Base-by-base conservation (phyloP, 768 basidiomycete genomes). In the Mycena sanguinolenta region DNA sequence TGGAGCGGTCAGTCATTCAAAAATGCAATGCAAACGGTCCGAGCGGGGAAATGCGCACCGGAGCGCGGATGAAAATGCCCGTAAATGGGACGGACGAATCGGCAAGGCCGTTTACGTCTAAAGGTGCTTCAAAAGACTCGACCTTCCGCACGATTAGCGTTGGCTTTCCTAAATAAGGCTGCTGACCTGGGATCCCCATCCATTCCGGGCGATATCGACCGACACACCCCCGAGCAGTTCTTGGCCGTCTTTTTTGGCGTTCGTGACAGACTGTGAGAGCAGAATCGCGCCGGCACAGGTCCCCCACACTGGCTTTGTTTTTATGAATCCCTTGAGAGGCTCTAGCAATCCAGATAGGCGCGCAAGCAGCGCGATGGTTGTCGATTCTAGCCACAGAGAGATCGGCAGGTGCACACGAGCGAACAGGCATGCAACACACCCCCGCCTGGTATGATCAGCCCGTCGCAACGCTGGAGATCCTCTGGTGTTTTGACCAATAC, bases 261-360 rank as follows among this genome's bases (percentile, higher is more conserved):
- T 92, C 52, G 91, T 89, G 3, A 95, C 88, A 16, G 85, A 82
- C 71, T 91, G 86, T 2, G 96, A 88, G 54, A 98, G 88, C 23
- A 98, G 84, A 62, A 98, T 98, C 46, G 96, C 96, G 14, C 97
- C 97, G 0, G 97, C 97, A 80, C 97, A 99, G 0, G 96, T 98
- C 3, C 97, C 97, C 96, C 96, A 99, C 3, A 96, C 89, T 0
- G 95, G 91, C 77, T 92, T 95, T 0, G 76, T 78, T 72, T 84
- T 83, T n/a, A 91, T 84, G 72, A 96, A 97, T 42, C 88, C 85
- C 42, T 88, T 85, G 6, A 99, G 84, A 9, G 94, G 95, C n/a
- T 92, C 90, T 19, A 96, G 78, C 46, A 99, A 86, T 0, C 95
- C 95, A 0, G 91, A 87, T 32, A 91, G 85, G 63, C 86, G 86